Base-by-base conservation (phyloP, 768 basidiomycete genomes). In the Pholiota microspora region DNA sequence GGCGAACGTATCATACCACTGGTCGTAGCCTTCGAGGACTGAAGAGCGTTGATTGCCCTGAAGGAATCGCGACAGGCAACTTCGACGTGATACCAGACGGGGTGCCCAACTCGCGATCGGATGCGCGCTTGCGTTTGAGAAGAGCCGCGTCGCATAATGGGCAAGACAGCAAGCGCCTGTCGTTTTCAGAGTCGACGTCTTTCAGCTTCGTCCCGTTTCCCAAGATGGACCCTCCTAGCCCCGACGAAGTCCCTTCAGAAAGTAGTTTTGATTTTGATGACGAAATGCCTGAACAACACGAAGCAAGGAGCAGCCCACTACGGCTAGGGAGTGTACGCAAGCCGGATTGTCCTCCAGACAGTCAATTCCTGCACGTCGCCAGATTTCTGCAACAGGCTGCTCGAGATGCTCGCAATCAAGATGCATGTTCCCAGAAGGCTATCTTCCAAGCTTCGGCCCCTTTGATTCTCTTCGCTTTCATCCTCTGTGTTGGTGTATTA, bases 301-400 rank as follows among this genome's bases (percentile, higher is more conserved):
- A 16, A 2, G 2, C n/a, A 38, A 7, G n/a, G 7, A 8, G 23
- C 15, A 5, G 32, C 7, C 15, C 25, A 21, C 15, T 27, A 12
- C 38, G 8, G 2, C 21, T 7, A 15, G 49, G 29, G n/a, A 21
- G 32, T 1, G 8, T 38, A 18, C 40, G 23, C 7, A 9, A 1
- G 10, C 34, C 4, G 15, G n/a, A 23, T 44, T 9, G 47, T n/a
- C 7, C 51, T 25, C 13, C 51, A 25, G 32, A 27, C 21, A 16
- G 16, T 23, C n/a, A 28, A 15, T n/a, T 51, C 4, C 59, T 45
- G 35, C 53, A 51, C 12, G 29, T 49, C n/a, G 52, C 54, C 6
- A 35, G 45, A 21, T 32, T 61, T 8, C 48, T 63, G 8, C 62
- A 63, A 31, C 50, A 48, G 5, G 58, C 56, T 5, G 54, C 59